These are phyloP conservation scores for Mycena vulgaris DNA, from an alignment of 768 basidiomycete genomes.

Conservation along the genomic window DNA sequence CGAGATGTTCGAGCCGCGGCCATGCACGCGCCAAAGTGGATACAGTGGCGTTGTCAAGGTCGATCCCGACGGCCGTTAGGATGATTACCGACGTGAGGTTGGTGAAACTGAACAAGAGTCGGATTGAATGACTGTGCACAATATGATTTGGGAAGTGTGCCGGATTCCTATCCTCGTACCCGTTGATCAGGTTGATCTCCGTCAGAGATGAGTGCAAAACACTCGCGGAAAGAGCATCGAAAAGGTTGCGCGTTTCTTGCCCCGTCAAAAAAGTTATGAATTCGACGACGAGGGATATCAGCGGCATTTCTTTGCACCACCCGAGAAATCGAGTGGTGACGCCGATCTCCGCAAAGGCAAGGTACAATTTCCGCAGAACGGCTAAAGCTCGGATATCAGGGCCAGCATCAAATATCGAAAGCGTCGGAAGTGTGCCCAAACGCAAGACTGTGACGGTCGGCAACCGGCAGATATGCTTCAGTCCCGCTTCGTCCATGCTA, in stretches of 20 bases:
- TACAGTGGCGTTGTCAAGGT: constrained; percentile 12
- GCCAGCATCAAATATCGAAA: neutral
- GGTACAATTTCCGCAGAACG: neutral
- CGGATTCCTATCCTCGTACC: neutral
- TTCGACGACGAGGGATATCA: neutral
- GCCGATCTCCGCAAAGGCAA: neutral
- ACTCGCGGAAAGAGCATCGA: neutral
- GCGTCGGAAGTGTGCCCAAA: neutral
- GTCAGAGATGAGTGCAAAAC: neutral
- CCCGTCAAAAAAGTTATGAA: neutral
- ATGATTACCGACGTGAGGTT: constrained; percentile 4
- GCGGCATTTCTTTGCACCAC: constrained; percentile 6
- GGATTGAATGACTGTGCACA: neutral
- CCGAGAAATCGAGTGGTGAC: constrained; percentile 9
- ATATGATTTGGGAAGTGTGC: neutral
- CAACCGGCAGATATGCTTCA: too few species aligned
- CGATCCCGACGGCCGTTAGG: constrained; percentile 3
- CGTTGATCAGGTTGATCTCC: neutral
- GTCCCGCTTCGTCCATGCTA: neutral
- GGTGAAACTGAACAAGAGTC: neutral
- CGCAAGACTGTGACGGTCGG: too few species aligned
- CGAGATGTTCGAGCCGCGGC: neutral
- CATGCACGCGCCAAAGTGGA: constrained; percentile 7
- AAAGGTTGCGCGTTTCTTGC: neutral
- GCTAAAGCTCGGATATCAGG: neutral